A percentile compares a stretch with the other conserved stretches of the same genome.
These are phyloP conservation scores for Coffea canephora DNA, from an alignment of 257 asterid genomes.

Conservation along the genomic window DNA sequence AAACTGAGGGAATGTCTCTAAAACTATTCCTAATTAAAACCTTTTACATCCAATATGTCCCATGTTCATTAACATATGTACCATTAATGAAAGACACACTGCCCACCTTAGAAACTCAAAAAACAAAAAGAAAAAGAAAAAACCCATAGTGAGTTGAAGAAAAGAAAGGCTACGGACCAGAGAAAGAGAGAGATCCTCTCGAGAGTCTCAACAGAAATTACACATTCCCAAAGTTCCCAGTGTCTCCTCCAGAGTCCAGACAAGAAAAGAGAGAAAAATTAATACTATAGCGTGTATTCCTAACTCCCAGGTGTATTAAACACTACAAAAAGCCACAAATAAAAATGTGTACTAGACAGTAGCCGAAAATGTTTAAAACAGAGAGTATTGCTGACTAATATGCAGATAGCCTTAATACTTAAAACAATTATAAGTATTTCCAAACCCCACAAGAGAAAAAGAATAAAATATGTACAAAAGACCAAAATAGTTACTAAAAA, in stretches of 20 bases:
- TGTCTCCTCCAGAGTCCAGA: constrained; percentile 11
- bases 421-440: too few relatives aligned
- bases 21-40: background rate
- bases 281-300: background rate
- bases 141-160: background rate
- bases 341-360: background rate
- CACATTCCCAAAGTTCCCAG: constrained; percentile 47
- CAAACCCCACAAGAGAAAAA: too few relatives aligned
- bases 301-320: background rate
- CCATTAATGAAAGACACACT: background rate
- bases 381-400: too few relatives aligned
- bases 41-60: background rate
- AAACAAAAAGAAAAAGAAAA: background rate
- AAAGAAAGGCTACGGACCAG: background rate
- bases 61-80: background rate
- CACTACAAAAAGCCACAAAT: background rate
- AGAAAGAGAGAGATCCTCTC: constrained; percentile 25
- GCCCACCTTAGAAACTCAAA: background rate
- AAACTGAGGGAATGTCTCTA: too few relatives aligned
- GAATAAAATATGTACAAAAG: background rate
- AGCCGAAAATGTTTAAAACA: too few relatives aligned
- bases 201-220: constrained; percentile 30
- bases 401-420: too few relatives aligned
- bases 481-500: background rate
- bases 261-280: background rate